These are phyloP conservation scores for Moringa oleifera DNA, from an alignment of 345 rosid species.

Conservation along the genomic window DNA sequence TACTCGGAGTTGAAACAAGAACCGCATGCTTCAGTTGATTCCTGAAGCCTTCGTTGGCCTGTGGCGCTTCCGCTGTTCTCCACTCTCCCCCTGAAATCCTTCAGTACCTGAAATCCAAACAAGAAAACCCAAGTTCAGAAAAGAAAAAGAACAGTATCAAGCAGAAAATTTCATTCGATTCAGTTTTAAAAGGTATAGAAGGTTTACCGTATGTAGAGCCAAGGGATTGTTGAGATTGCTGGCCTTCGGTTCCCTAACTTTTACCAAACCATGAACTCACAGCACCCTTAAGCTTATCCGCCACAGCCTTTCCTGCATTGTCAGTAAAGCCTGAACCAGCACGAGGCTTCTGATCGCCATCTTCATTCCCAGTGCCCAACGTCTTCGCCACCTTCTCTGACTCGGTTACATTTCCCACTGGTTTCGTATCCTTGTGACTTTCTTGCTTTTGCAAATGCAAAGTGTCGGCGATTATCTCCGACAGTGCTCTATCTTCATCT, in stretches of 20 bases:
- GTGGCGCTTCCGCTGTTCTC: neutral
- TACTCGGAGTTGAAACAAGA: too few species aligned
- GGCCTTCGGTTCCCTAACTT: slow-evolving; percentile 18
- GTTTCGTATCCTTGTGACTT: slow-evolving; percentile 9
- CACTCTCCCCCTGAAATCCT: slow-evolving; percentile 5
- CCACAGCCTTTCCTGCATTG: slow-evolving; percentile 31
- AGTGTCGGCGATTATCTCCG: slow-evolving; percentile 48
- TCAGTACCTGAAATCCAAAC: neutral
- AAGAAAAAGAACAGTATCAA: too few species aligned
- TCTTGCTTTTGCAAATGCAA: slow-evolving; percentile 29
- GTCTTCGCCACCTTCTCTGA: slow-evolving; percentile 49
- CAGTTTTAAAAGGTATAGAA: too few species aligned
- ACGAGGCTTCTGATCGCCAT: slow-evolving; percentile 14
- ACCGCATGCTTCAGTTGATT: slow-evolving; percentile 17
- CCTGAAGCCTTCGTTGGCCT: too few species aligned
- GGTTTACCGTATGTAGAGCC: slow-evolving; percentile 28
- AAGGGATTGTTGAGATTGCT: slow-evolving; percentile 21
- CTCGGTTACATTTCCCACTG: slow-evolving; percentile 41
- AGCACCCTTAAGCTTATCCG: slow-evolving; percentile 45
- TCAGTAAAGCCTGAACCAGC: slow-evolving; percentile 11
- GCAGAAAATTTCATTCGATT: too few species aligned
- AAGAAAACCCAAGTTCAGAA: neutral
- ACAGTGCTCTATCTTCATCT: slow-evolving; percentile 66
- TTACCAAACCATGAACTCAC: slow-evolving; percentile 51
- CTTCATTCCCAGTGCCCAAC: slow-evolving; percentile 30